Base-by-base conservation (phyloP, 176 grass and related monocot genomes). In the Coix lacrymajobi region DNA sequence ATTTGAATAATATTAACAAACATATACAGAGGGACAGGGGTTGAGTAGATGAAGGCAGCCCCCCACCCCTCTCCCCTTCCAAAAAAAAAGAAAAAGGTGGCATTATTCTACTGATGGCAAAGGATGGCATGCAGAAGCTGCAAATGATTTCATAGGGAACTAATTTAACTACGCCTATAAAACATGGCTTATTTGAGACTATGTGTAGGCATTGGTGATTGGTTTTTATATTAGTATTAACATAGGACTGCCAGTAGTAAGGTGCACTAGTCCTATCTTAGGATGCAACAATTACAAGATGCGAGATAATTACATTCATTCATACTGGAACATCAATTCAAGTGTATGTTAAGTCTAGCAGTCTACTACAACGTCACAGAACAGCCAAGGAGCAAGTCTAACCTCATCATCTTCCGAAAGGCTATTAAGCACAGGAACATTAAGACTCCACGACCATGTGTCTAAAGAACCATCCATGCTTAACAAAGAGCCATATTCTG, bases 361-460 rank as follows among this genome's bases (percentile, higher is more conserved):
- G 39, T 37, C 69, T 48, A 54, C n/a, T 26, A 69, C 26, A 31
- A 38, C 17, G 46, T 67, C 8, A 73, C 26, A 79, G 40, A 51
- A 39, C 45, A 58, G 72, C 2, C 69, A 75, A 66, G 69, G 61
- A 79, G 85, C 32, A 74, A 48, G 22, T 69, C 19, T 33, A 48
- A 98, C 96, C 96, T 93, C 87, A 75, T 93, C 85, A 6, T 98
- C 96, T 87, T 93, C 96, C 46, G 88, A 93, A 82, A 98, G 89
- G 87, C 92, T 98, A 88, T 80, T 93, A 62, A 93, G 87, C 69
- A 98, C 89, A 7, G 96, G 96, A 84, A 98, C 96, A 85, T 98
- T 98, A 44, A 98, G 86, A 83, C 92, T 98, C 96, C 96, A 98
- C 1, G 96, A 98, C 96, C 96, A 98, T 85, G 96, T 98, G 77